Evolutionary conservation across 2,329 filamentous ascomycete species (phyloP), one percentile per base, ranked within the genome.

Genomic region (Volutella citrinella): DNA sequence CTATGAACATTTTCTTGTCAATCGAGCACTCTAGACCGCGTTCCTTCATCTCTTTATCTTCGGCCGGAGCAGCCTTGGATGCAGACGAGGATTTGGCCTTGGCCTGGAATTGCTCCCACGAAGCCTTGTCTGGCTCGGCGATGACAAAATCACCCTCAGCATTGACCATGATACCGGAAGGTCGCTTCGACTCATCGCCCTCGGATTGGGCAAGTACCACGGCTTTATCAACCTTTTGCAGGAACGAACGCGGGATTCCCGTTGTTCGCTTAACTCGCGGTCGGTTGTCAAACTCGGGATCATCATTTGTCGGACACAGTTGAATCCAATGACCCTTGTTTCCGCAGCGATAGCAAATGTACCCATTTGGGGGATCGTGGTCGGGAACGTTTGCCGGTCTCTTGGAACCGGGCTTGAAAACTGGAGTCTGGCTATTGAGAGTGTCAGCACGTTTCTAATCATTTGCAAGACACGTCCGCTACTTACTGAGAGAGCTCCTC

Each of bases 251-350:
- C 13, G 93, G 93, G 50, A 98, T 98, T 48, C 93, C 93, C 25
- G 93, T 98, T 5, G 93, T 97, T 42, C 91, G 83, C 72, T 96
- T 97, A 46, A 97, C 87, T 41, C 91, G 82, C 30, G 90, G 88
- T 34, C 88, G 84, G 49, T 90, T 90, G 65, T 98, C 93, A 62
- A 90, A 97, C 42, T 89, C 90, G 4, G 93, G 91, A 49, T 98
- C 90, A 60, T 95, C 88, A 61, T 98, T 98, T n/a, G 91, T 98
- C 7, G 93, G 93, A 56, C 93, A 98, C 32, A 87, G 79, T 66
- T 97, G 91, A 44, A 98, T 98, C 91, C 91, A 98, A 62, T 98
- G 93, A n/a, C 90, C 93, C 67, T 96, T 96, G 62, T 96, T 85
- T 42, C 89, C 86, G 64, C 93, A 98, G 30, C 93, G 84, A 60